phyloP scores from a whole-genome alignment of 371 early-diverging fungal genomes.

The Mucor circinelloides region DNA sequence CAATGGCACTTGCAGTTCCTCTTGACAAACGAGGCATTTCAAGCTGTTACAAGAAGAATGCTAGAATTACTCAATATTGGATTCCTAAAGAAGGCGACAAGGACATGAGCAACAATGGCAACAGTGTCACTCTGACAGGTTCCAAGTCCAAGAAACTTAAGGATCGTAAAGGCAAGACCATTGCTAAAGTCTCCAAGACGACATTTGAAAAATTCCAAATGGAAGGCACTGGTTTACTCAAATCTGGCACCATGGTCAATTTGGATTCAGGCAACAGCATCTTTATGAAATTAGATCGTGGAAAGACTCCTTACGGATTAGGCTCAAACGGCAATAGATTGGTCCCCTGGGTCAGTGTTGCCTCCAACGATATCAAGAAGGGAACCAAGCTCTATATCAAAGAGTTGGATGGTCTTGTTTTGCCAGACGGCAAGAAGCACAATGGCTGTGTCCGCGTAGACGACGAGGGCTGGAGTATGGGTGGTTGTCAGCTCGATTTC shows the following conservation, averaged over 20 bases:
- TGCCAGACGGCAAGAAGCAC: constrained; percentile 46
- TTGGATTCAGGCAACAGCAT: constrained; percentile 8
- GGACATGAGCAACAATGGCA: constrained; percentile 36
- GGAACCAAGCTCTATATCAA: constrained; percentile 52
- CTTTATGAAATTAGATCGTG: constrained; percentile 18
- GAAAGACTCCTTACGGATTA: constrained; percentile 18
- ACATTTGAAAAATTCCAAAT: constrained; percentile 38
- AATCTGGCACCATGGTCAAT: constrained; percentile 30
- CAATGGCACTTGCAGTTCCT: neutral
- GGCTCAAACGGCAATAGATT: constrained; percentile 29
- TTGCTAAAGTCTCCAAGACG: constrained; percentile 24
- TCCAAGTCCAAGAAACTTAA: constrained; percentile 12
- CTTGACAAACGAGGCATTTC: constrained; percentile 7
- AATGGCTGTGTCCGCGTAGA: constrained; percentile 57
- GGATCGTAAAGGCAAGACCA: constrained; percentile 14
- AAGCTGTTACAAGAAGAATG: constrained; percentile 20
- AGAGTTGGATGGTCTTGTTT: constrained; percentile 36
- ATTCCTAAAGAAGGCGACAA: constrained; percentile 35
- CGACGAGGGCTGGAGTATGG: constrained; percentile 53
- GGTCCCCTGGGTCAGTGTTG: constrained; percentile 46
- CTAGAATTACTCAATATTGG: constrained; percentile 32
- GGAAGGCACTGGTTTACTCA: constrained; percentile 36
- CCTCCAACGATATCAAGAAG: constrained; percentile 45
- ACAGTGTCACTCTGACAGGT: constrained; percentile 17
- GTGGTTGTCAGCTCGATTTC: constrained; percentile 48